Conservation (phyloP, 495 filamentous ascomycete species). For the Penicillium lagena region DNA sequence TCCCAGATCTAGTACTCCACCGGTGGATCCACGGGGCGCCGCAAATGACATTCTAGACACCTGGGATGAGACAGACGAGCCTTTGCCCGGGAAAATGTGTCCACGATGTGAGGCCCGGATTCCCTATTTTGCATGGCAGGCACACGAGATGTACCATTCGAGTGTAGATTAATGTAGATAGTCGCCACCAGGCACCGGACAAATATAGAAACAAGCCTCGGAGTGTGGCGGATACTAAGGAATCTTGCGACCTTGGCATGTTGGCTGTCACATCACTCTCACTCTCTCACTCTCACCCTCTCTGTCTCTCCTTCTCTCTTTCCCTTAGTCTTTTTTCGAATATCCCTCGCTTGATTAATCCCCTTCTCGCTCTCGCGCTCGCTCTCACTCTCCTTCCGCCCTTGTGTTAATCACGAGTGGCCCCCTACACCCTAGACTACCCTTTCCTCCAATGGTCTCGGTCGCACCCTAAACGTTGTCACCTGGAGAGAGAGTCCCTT, state of each 20-base stretch:
- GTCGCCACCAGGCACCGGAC: background rate
- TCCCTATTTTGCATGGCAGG: constrained; percentile 64
- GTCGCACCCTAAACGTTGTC: background rate
- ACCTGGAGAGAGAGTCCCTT: too few species aligned
- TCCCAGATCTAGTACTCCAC: constrained; percentile 36
- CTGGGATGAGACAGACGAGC: constrained; percentile 32
- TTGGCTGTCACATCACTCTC: background rate
- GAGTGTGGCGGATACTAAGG: too few species aligned
- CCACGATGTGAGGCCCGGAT: constrained; percentile 54
- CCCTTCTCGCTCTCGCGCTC: too few species aligned
- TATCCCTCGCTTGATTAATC: background rate
- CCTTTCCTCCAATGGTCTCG: background rate
- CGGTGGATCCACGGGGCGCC: too few species aligned
- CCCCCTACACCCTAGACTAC: constrained; percentile 3
- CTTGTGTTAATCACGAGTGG: constrained; percentile 1
- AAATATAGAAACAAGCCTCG: too few species aligned
- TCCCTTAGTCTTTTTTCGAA: too few species aligned
- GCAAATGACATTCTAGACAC: too few species aligned
- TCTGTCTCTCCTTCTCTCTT: too few species aligned
- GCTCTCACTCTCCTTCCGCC: too few species aligned
- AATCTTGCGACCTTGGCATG: too few species aligned
- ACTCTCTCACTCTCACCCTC: too few species aligned
- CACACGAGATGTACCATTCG: constrained; percentile 67
- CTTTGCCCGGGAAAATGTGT: constrained; percentile 40
- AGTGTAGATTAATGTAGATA: background rate